Conservation (phyloP, 2,329 filamentous ascomycete genomes). For the Epichloe scottii region DNA sequence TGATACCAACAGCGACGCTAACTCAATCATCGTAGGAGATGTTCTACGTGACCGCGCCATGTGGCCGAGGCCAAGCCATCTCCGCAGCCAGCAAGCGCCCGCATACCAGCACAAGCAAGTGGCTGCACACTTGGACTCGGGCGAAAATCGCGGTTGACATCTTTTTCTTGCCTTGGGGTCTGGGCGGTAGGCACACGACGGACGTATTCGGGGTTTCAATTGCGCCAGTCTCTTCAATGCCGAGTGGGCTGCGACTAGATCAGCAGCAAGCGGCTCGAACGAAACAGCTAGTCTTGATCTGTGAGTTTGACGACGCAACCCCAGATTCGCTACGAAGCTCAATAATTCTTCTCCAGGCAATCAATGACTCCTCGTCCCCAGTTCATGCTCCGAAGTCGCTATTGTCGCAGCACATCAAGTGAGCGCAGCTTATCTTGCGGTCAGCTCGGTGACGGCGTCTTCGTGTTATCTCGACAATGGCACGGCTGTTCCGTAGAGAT, state of each 20-base stretch:
- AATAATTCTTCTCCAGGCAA: too few relatives aligned
- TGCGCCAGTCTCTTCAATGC: neutral
- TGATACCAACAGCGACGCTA: neutral
- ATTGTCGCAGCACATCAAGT: neutral
- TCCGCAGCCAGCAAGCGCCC: neutral
- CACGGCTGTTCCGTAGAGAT: neutral
- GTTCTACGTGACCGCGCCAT: neutral
- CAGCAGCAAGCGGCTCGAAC: neutral
- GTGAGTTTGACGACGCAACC: neutral
- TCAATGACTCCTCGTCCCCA: too few relatives aligned
- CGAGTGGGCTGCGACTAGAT: neutral
- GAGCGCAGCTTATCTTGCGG: conserved; percentile 5
- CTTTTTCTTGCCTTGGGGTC: too few relatives aligned
- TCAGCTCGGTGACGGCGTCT: conserved; percentile 1
- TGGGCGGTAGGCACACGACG: neutral
- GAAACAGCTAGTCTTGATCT: neutral
- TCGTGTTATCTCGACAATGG: conserved; percentile 3
- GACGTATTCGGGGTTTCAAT: neutral
- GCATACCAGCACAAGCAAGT: neutral
- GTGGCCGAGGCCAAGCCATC: neutral
- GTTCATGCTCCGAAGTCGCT: neutral
- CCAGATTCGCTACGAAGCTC: too few relatives aligned
- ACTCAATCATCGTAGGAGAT: neutral
- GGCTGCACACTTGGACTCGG: neutral
- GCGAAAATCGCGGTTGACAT: neutral